Conservation (phyloP, 768 basidiomycete genomes). For the Sistotremastrum suecicum region DNA sequence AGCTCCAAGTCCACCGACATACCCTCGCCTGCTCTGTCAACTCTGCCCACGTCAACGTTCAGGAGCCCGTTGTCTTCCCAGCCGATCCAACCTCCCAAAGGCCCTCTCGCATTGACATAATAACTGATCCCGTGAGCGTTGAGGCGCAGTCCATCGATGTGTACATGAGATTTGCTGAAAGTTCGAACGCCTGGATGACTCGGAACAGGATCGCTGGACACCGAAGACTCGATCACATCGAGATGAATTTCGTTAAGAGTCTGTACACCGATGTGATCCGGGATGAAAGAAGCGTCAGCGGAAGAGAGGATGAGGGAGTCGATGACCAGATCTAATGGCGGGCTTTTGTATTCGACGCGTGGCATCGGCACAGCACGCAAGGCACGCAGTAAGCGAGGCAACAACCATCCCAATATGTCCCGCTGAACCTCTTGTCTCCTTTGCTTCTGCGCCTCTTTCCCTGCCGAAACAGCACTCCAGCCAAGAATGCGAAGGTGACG, state of each 20-base stretch:
- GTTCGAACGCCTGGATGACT: background rate
- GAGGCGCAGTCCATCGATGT: conserved; percentile 14
- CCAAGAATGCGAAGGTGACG: conserved; percentile 1
- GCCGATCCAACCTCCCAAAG: conserved; percentile 4
- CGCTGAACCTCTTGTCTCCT: conserved; percentile 5
- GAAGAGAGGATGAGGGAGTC: conserved; percentile 11
- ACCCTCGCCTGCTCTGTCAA: conserved; percentile 1
- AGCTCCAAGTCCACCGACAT: conserved; percentile 7
- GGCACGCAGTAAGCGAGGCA: conserved; percentile 12
- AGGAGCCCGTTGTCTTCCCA: conserved; percentile 16
- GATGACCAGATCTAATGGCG: conserved; percentile 10
- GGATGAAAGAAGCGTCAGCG: conserved; percentile 10
- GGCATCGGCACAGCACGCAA: conserved; percentile 15
- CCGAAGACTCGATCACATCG: conserved; percentile 5
- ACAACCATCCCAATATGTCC: conserved; percentile 11
- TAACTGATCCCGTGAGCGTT: conserved; percentile 12
- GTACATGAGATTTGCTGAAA: conserved; percentile 2
- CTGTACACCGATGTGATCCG: conserved; percentile 12
- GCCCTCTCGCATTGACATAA: conserved; percentile 12
- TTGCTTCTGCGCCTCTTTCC: conserved; percentile 1
- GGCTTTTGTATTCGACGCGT: conserved; percentile 12
- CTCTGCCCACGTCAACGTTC: conserved; percentile 6
- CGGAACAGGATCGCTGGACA: background rate
- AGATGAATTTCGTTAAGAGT: conserved; percentile 13
- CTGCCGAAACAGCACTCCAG: background rate